Base-by-base conservation (phyloP, 805 yeast genomes). In the Saccharomycopsis schoenii region DNA sequence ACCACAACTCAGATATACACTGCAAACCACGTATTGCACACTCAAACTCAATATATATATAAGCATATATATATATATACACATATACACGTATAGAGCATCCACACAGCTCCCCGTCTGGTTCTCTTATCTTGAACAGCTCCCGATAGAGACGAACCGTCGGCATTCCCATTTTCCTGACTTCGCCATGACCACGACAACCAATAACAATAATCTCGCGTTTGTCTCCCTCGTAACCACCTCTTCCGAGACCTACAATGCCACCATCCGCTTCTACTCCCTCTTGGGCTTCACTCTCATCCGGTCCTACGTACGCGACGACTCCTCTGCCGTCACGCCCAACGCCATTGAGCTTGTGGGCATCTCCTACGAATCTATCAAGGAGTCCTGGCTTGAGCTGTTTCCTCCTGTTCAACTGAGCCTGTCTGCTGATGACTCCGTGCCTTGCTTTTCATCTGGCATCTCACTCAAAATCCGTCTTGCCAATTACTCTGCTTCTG, bases 311-410 rank as follows among this genome's bases (percentile, higher is more conserved):
- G 76, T 84, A 63, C 84, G 85, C 64, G 80, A 75, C 69, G 68
- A 72, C 57, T 65, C 61, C 24, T 71, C 68, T 60, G 74, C 77
- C 63, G 72, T 74, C 60, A 71, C 63, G 62, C 70, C 66, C 50
- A 72, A 63, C 14, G 57, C 64, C 64, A 73, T 64, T 66, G 74
- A 57, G 39, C 70, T 76, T 15, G 71, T 74, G 55, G 92, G 92
- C 4, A 75, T 87, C 55, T 80, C 89, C 9, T 77, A 75, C 61
- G 89, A 86, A 65, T 86, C 92, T 0, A 68, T 85, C 57, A 80
- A 77, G 64, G 96, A 88, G 71, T 72, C 82, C 36, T 88, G 96
- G 96, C 70, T 88, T 56, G 88, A 86, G 70, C 74, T 84, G 24
- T 86, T 83, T 70, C 34, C 72, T 74, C 50, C 83, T 4, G 41